Evolutionary conservation across 2,329 filamentous ascomycete species (phyloP).

Genomic region (Pseudonectria buxi): DNA sequence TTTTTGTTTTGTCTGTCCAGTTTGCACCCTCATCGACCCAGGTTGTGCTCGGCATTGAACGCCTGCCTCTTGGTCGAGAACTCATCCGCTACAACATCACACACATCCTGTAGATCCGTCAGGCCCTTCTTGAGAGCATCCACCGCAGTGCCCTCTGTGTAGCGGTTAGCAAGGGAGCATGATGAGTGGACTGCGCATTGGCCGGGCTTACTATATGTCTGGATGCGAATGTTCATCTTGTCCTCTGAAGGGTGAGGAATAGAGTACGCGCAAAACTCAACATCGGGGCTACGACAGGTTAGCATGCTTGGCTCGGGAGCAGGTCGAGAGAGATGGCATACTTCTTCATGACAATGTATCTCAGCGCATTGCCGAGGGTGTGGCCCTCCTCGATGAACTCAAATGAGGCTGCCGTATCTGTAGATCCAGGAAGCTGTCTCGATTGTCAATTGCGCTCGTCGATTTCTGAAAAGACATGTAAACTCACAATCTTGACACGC

Average conservation of each 20-base stretch:
- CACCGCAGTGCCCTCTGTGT: conserved; percentile 67
- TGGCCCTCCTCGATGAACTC: conserved; percentile 93
- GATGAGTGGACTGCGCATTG: not conserved
- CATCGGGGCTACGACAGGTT: conserved; percentile 63
- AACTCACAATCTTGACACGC: conserved; percentile 55
- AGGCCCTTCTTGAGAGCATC: conserved; percentile 88
- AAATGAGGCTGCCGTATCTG: conserved; percentile 85
- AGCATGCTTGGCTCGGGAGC: not conserved
- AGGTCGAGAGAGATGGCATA: conserved; percentile 39
- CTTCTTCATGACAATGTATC: conserved; percentile 99
- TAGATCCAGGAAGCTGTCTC: conserved; percentile 70
- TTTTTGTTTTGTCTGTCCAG: not conserved
- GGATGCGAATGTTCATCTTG: conserved; percentile 96
- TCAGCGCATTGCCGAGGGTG: conserved; percentile 86
- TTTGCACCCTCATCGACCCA: conserved; percentile 22
- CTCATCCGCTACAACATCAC: conserved; percentile 88
- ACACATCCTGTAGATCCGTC: conserved; percentile 80
- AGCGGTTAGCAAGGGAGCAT: conserved; percentile 10
- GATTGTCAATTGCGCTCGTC: conserved; percentile 5
- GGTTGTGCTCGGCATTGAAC: conserved; percentile 29
- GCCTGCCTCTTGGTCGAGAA: conserved; percentile 56
- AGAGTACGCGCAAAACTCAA: conserved; percentile 97
- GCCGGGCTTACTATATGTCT: conserved; percentile 74
- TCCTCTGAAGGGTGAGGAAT: conserved; percentile 94
- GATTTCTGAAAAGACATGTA: not conserved